Evolutionary conservation across 768 basidiomycete species (phyloP).

Genomic region (Infundibulicybe gibba): DNA sequence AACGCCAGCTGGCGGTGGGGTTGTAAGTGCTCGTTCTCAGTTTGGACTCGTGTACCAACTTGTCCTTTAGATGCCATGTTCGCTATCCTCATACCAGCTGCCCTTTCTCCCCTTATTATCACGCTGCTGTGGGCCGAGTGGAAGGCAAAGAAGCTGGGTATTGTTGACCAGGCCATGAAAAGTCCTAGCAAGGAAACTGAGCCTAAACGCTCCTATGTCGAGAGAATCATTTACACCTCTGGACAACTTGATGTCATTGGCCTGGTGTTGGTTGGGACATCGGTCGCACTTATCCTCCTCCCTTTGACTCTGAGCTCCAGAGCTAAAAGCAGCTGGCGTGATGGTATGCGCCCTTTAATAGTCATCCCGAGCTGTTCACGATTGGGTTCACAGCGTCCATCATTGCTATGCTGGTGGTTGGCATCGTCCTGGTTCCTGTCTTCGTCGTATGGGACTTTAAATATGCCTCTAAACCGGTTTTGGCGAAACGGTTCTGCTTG

Average conservation of each 20-base stretch:
- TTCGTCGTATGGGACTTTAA: constrained; percentile 46
- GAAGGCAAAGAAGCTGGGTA: constrained; percentile 37
- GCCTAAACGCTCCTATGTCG: constrained; percentile 7
- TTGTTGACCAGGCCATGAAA: constrained; percentile 5
- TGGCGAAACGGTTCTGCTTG: constrained; percentile 53
- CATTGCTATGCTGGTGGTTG: constrained; percentile 49
- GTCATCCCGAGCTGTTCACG: neutral
- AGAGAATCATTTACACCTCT: constrained; percentile 17
- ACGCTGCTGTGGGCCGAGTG: constrained; percentile 54
- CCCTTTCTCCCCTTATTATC: constrained; percentile 48
- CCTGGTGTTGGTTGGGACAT: constrained; percentile 44
- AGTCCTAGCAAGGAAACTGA: neutral
- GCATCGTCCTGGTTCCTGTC: constrained; percentile 36
- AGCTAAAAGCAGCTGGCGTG: constrained; percentile 39
- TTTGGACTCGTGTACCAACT: neutral
- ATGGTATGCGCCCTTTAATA: constrained; percentile 30
- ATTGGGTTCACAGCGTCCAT: constrained; percentile 35
- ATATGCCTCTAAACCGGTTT: constrained; percentile 53
- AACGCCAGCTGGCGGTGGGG: constrained; percentile 65
- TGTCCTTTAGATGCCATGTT: constrained; percentile 47
- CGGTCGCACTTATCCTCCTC: constrained; percentile 48
- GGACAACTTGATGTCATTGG: constrained; percentile 46
- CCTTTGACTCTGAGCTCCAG: constrained; percentile 47
- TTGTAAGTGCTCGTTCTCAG: constrained; percentile 35
- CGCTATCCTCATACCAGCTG: constrained; percentile 48